Conservation (phyloP, 495 filamentous ascomycete species). For the Penicillium roqueforti region DNA sequence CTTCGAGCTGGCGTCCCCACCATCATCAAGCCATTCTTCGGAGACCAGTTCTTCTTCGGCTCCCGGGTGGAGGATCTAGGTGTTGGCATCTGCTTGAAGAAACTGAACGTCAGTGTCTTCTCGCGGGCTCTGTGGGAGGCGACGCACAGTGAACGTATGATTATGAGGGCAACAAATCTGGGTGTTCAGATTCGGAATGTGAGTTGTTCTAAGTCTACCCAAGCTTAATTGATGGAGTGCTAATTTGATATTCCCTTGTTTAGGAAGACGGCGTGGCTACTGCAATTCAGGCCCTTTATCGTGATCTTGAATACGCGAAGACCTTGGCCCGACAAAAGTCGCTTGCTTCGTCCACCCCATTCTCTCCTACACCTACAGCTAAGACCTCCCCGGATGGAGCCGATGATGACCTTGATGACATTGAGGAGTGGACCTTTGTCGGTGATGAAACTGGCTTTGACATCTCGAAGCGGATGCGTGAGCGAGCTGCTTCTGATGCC, state of each 20-base stretch:
- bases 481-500: constrained; percentile 29
- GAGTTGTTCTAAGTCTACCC: constrained; percentile 28
- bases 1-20: constrained; percentile 89
- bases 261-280: constrained; percentile 86
- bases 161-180: constrained; percentile 72
- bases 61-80: constrained; percentile 84
- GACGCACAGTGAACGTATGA: constrained; percentile 83
- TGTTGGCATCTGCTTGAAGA: constrained; percentile 85
- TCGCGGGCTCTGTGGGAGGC: constrained; percentile 87
- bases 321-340: constrained; percentile 67
- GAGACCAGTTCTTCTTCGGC: constrained; percentile 96
- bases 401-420: constrained; percentile 45
- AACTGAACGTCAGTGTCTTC: constrained; percentile 78
- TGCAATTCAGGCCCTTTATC: constrained; percentile 90
- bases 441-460: constrained; percentile 61
- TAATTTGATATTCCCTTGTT: constrained; percentile 4
- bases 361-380: constrained; percentile 37
- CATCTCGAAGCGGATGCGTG: constrained; percentile 40
- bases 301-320: constrained; percentile 94
- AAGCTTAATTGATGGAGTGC: neutral
- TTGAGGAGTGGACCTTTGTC: constrained; percentile 70
- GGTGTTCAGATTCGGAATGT: constrained; percentile 86
- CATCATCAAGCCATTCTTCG: constrained; percentile 95
- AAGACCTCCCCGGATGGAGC: constrained; percentile 36
- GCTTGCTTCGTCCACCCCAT: constrained; percentile 38